Percentiles rank a stretch among this genome's conserved stretches.
Evolutionary conservation across 441 rosid species (phyloP).

Genomic region (Macaranga tanarius): DNA sequence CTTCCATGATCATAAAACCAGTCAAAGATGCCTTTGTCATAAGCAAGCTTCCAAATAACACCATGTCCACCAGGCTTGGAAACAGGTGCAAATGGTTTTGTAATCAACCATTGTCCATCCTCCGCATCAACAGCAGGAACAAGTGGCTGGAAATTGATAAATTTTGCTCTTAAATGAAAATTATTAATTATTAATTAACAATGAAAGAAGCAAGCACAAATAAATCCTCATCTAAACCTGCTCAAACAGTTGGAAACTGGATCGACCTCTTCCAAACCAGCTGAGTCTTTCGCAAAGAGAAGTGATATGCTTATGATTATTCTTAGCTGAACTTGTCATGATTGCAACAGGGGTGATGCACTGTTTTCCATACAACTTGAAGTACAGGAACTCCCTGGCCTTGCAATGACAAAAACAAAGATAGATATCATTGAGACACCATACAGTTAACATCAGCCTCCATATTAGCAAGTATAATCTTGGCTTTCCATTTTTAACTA

Average conservation of each 20-base stretch:
- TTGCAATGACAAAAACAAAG: conserved; percentile 29
- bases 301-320: conserved; percentile 73
- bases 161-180: conserved; percentile 21
- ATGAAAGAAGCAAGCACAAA: background rate
- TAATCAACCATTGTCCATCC: conserved; percentile 84
- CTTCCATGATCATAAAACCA: conserved; percentile 86
- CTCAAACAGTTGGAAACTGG: conserved; percentile 84
- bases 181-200: background rate
- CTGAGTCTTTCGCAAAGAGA: conserved; percentile 67
- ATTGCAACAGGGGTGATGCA: conserved; percentile 90
- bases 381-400: conserved; percentile 92
- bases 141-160: conserved; percentile 63
- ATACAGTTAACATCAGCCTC: conserved; percentile 13
- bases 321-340: conserved; percentile 96
- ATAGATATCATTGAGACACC: conserved; percentile 15
- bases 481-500: conserved; percentile 12
- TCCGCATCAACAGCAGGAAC: conserved; percentile 81
- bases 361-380: conserved; percentile 80
- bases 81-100: conserved; percentile 69
- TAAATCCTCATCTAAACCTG: conserved; percentile 56
- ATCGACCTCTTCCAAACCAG: conserved; percentile 94
- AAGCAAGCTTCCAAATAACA: conserved; percentile 94
- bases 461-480: background rate
- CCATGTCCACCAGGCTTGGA: conserved; percentile 99
- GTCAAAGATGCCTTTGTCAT: conserved; percentile 77